Base-by-base conservation (phyloP, 768 basidiomycete genomes). In the Gautieria morchelliformis region DNA sequence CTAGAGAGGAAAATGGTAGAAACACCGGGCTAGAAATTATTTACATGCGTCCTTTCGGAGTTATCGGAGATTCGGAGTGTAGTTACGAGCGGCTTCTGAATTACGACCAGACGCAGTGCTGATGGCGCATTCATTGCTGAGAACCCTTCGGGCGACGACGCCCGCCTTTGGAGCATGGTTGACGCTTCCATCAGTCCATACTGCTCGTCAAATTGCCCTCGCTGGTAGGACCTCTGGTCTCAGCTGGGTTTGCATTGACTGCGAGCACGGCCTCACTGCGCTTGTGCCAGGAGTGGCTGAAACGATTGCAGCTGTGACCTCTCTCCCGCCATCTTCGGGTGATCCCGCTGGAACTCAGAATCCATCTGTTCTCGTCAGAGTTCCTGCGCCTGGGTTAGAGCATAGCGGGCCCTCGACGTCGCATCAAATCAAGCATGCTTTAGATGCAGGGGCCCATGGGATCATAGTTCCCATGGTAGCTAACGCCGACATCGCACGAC, bases 391-490 rank as follows among this genome's bases (percentile, higher is more conserved):
- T 2, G 84, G 83, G 0, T 64, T 74, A 27, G 45, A 78, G 75
- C 27, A 65, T 64, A 52, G 70, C 70, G 0, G 77, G 79, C 60
- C 47, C 35, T 57, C 56, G 35, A 81, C 81, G 2, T 74, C 75
- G 56, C 85, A 84, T 83, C 84, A 85, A 66, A 84, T 87, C 69
- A 87, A 87, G 69, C 74, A 81, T 59, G 84, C 80, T 0, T 74
- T 87, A 32, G 85, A 87, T 63, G 79, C 81, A 0, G 85, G 85
- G 5, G 85, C 84, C 17, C 72, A 74, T 27, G 84, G 85, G 0
- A 69, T 86, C 5, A 63, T 88, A 42, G 79, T 85, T 0, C 85
- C 85, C 4, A 83, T 87, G 83, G 83, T 86, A 62, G 81, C 80
- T 9, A 81, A 74, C 11, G 77, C 75, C 5, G 75, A 70, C 19